These are phyloP conservation scores for Globisporangium viniferum DNA, from an alignment of 352 stramenopile species.

Conservation along the genomic window DNA sequence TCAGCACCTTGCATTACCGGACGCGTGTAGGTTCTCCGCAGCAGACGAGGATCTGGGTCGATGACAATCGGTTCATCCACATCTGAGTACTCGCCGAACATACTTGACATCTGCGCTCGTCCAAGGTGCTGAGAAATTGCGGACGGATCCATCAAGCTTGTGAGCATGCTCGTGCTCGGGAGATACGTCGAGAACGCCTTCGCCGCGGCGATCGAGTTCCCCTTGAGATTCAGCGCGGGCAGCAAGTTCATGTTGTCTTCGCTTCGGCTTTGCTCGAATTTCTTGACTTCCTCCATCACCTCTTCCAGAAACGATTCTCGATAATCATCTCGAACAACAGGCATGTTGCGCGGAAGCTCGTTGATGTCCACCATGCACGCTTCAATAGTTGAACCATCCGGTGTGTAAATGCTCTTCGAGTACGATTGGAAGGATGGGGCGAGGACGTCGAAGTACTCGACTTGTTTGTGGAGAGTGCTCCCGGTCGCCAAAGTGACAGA, in stretches of 20 bases:
- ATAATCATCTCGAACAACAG: slow-evolving; percentile 53
- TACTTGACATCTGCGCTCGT: slow-evolving; percentile 32
- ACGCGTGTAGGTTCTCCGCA: slow-evolving; percentile 35
- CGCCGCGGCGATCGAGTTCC: slow-evolving; percentile 53
- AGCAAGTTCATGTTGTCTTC: slow-evolving; percentile 62
- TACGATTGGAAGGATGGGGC: slow-evolving; percentile 53
- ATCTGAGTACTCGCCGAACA: slow-evolving; percentile 65
- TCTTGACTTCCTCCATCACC: slow-evolving; percentile 55
- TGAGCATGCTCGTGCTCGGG: slow-evolving; percentile 63
- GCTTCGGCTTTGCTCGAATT: slow-evolving; percentile 41
- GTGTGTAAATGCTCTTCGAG: slow-evolving; percentile 66
- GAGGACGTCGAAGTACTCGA: slow-evolving; percentile 69
- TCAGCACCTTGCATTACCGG: slow-evolving; percentile 23
- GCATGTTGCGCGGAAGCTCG: slow-evolving; percentile 33
- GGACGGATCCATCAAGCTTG: slow-evolving; percentile 70
- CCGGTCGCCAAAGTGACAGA: slow-evolving; percentile 42
- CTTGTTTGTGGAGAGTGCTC: slow-evolving; percentile 37
- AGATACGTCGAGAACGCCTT: slow-evolving; percentile 78
- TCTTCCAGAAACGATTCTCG: slow-evolving; percentile 59
- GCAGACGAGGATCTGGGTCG: slow-evolving; percentile 45
- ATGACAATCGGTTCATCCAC: slow-evolving; percentile 53
- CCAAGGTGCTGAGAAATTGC: slow-evolving; percentile 50
- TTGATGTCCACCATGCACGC: slow-evolving; percentile 64
- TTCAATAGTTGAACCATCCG: slow-evolving; percentile 70
- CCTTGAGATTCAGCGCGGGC: slow-evolving; percentile 49